Evolutionary conservation across 2,329 filamentous ascomycete genomes (phyloP).

Genomic region (Penicillium paneum): DNA sequence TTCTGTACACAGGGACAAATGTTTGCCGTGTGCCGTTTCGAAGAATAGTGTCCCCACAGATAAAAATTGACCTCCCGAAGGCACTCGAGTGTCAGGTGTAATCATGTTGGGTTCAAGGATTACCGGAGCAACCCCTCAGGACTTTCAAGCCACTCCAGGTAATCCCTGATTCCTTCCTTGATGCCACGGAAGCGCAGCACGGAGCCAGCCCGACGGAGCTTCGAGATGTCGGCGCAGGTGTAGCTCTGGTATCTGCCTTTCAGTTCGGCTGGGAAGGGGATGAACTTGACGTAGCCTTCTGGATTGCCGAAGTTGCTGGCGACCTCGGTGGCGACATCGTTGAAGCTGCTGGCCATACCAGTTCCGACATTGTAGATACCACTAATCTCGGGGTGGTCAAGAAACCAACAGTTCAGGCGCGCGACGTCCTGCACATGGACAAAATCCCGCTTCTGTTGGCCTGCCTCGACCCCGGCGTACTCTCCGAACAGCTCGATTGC

Average conservation of each 20-base stretch:
- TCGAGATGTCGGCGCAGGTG: conserved; percentile 3
- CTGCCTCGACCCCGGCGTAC: conserved; percentile 2
- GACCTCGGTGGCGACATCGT: not conserved
- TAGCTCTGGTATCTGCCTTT: not conserved
- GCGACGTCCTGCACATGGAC: conserved; percentile 7
- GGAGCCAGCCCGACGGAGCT: conserved; percentile 2
- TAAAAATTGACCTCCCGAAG: not conserved
- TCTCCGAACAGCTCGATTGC: conserved; percentile 5
- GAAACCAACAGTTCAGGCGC: conserved; percentile 8
- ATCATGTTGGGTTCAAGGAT: not conserved
- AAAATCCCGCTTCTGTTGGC: conserved; percentile 4
- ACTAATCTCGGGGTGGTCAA: conserved; percentile 1
- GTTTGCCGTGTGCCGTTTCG: not conserved
- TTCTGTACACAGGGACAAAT: not conserved
- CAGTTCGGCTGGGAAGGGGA: not conserved
- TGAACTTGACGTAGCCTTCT: not conserved
- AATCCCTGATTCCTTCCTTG: not conserved
- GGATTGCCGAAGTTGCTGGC: not conserved
- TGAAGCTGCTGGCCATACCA: conserved; percentile 1
- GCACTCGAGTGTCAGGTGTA: not conserved
- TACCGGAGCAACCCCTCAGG: not conserved
- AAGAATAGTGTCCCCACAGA: not conserved
- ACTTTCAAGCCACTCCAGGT: conserved; percentile 5
- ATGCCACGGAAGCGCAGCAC: not conserved
- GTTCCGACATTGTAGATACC: conserved; percentile 8